Evolutionary conservation across 176 grass and related monocot species (phyloP).

Genomic region (Tillandsia fasciculata): DNA sequence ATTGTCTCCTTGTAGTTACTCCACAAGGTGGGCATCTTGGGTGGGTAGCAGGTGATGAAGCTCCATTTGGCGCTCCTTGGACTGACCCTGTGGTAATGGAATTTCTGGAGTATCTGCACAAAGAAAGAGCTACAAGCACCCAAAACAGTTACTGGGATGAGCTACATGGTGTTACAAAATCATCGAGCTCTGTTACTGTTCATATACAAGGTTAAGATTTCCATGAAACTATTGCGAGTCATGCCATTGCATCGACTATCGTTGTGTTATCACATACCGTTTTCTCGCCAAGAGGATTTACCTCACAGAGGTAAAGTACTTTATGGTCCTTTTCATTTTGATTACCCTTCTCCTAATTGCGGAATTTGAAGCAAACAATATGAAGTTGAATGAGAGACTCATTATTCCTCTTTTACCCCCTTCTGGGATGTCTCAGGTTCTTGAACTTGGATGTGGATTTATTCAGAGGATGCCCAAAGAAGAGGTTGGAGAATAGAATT

Average conservation of each 20-base stretch:
- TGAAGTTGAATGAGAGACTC: not conserved
- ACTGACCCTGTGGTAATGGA: constrained; percentile 92
- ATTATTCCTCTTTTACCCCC: not conserved
- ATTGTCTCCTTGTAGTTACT: constrained; percentile 82
- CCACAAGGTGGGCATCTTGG: constrained; percentile 93
- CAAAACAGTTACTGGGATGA: constrained; percentile 19
- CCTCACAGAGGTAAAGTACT: not conserved
- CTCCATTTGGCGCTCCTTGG: constrained; percentile 86
- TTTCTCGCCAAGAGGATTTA: not conserved
- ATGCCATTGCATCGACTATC: not conserved
- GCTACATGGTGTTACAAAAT: constrained; percentile 17
- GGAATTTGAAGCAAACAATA: not conserved
- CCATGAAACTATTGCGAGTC: not conserved
- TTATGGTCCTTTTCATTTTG: not conserved
- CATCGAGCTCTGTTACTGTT: constrained; percentile 29
- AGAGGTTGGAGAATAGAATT: not conserved
- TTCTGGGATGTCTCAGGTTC: not conserved
- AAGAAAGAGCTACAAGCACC: constrained; percentile 28
- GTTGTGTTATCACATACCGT: not conserved
- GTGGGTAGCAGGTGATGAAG: constrained; percentile 66
- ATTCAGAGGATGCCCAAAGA: not conserved
- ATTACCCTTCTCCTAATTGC: not conserved
- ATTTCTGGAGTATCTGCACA: constrained; percentile 67
- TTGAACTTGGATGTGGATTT: not conserved
- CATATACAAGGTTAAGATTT: constrained; percentile 35